These are phyloP conservation scores for Austroboletus novae-zelandiae DNA, from an alignment of 1,284 basidiomycete species.

Conservation along the genomic window DNA sequence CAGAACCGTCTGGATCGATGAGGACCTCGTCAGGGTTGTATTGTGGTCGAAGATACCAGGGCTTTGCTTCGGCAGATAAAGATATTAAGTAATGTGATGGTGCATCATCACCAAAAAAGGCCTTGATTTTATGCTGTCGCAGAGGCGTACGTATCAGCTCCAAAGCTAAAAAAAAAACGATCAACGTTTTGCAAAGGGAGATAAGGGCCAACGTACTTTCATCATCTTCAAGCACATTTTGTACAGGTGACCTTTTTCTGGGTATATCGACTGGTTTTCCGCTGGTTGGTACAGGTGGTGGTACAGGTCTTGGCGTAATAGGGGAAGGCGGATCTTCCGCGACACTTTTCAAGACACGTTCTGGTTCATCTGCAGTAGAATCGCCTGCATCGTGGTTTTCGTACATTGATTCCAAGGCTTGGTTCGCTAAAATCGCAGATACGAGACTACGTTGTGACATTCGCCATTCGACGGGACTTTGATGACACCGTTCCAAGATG, in stretches of 20 bases:
- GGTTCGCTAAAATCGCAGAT: slow-evolving; percentile 26
- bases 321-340: neutral
- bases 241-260: neutral
- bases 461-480: slow-evolving; percentile 46
- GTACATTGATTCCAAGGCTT: slow-evolving; percentile 21
- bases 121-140: slow-evolving; percentile 47
- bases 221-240: slow-evolving; percentile 13
- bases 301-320: slow-evolving; percentile 4
- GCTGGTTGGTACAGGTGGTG: slow-evolving; percentile 11
- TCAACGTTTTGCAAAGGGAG: neutral
- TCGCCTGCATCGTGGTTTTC: slow-evolving; percentile 14
- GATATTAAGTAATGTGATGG: slow-evolving; percentile 41
- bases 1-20: slow-evolving; percentile 62
- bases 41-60: slow-evolving; percentile 68
- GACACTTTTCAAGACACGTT: slow-evolving; percentile 12
- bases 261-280: slow-evolving; percentile 6
- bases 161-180: slow-evolving; percentile 12
- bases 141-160: slow-evolving; percentile 14
- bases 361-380: slow-evolving; percentile 8
- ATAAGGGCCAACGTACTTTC: slow-evolving; percentile 11
- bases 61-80: slow-evolving; percentile 44
- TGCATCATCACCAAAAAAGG: slow-evolving; percentile 62
- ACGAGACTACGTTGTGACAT: slow-evolving; percentile 44
- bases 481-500: slow-evolving; percentile 41
- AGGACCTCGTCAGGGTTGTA: slow-evolving; percentile 65